phyloP scores from a whole-genome alignment of 257 asterid species.

The Parsonsia alboflavescens region DNA sequence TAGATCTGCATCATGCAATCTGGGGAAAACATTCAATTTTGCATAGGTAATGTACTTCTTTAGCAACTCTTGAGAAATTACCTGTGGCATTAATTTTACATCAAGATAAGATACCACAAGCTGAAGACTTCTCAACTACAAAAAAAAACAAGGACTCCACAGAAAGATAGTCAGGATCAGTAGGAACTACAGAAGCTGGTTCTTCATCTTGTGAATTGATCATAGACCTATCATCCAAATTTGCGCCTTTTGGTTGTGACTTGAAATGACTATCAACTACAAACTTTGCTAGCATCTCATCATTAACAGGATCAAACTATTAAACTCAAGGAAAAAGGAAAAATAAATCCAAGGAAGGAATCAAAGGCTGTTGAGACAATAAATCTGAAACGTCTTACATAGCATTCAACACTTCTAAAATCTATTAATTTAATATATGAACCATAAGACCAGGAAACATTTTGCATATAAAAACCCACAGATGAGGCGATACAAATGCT shows the following conservation, averaged over 20 bases:
- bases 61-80: conserved; percentile 83
- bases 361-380: neutral
- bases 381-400: neutral
- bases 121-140: conserved; percentile 3
- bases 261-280: conserved; percentile 94
- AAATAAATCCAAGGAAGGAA: neutral
- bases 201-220: conserved; percentile 59
- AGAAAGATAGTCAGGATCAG: conserved; percentile 66
- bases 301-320: conserved; percentile 56
- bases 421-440: neutral
- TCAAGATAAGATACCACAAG: conserved; percentile 6
- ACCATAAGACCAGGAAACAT: neutral
- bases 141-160: conserved; percentile 10
- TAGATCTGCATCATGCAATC: conserved; percentile 80
- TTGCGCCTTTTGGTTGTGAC: conserved; percentile 83
- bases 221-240: conserved; percentile 46
- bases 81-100: conserved; percentile 38
- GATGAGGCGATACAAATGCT: neutral
- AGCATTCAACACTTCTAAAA: neutral
- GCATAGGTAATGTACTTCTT: conserved; percentile 91
- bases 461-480: neutral
- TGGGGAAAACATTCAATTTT: conserved; percentile 86
- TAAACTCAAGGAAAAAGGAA: neutral
- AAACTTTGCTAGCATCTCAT: conserved; percentile 93
- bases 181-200: conserved; percentile 29